Evolutionary conservation across 495 filamentous ascomycete species (phyloP), one percentile per base, ranked within the genome.

Genomic region (Xylaria castorea): DNA sequence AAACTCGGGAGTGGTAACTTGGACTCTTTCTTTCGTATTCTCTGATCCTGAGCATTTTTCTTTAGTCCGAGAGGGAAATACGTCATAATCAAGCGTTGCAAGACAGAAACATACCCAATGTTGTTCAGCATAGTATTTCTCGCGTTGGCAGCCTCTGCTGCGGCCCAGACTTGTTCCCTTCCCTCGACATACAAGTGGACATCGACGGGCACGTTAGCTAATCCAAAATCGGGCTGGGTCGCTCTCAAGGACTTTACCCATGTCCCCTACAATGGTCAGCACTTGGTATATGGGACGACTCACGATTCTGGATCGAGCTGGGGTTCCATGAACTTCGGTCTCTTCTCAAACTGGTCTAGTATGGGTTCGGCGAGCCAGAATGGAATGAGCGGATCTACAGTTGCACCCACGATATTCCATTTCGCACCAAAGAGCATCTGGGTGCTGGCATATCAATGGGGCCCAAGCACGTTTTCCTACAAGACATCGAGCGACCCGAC

Each of bases 381-480:
- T 71, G 57, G 53, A 0, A 89, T 88, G 87, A 82, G 22, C 60
- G 20, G 51, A 0, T 76, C 73, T 58, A 79, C 88, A n/a, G 89
- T 91, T 18, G 89, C 89, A 1, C 89, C 90, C 2, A 88, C 85
- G 1, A 73, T 92, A 66, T 89, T 92, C 78, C 88, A 87, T 84
- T 92, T 91, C 75, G 70, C 74, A 14, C 89, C 89, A 0, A 90
- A 91, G 80, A 78, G 74, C 73, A 79, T 86, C 73, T 92, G 89
- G 89, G 79, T 91, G 18, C 84, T 91, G 3, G 86, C 87, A 60
- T 87, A 89, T 65, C 87, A 92, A 78, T 90, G 88, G 88, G 88
- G 88, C 7, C 71, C 85, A 1, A 86, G 81, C 7, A 66, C 89
- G 0, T 91, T 91, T 77, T 83, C 85, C 40, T 92, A 91, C 82